These are phyloP conservation scores for Aspergillus sp. DNA, from an alignment of 2,329 filamentous ascomycete species.

Conservation along the genomic window DNA sequence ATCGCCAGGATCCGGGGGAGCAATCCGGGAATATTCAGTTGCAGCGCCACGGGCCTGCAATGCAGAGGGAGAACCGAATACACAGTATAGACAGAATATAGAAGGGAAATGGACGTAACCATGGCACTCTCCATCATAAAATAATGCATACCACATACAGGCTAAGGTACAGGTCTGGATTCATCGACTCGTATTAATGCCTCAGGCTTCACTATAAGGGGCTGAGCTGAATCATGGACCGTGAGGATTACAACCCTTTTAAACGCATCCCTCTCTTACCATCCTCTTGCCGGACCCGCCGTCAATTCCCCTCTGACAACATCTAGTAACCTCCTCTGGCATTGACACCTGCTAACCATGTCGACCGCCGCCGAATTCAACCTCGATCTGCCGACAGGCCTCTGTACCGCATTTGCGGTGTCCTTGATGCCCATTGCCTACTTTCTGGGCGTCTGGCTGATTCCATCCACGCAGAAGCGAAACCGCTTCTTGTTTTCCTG, in stretches of 20 bases:
- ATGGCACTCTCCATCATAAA: too few relatives aligned
- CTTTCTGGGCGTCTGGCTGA: constrained; percentile 39
- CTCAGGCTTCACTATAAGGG: neutral
- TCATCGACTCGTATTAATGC: neutral
- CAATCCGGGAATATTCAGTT: too few relatives aligned
- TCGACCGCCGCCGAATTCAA: constrained; percentile 22
- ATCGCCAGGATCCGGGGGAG: too few relatives aligned
- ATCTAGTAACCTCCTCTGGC: neutral
- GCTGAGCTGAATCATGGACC: neutral
- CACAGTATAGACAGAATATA: too few relatives aligned
- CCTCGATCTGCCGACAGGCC: constrained; percentile 40
- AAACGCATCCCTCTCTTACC: neutral
- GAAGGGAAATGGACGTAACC: too few relatives aligned
- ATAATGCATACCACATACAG: too few relatives aligned
- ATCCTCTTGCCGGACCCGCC: neutral
- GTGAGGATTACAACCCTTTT: too few relatives aligned
- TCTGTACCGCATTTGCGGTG: constrained; percentile 48
- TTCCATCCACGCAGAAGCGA: constrained; percentile 47
- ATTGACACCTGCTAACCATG: constrained; percentile 6
- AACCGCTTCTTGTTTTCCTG: constrained; percentile 81
- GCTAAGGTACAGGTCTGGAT: too few relatives aligned
- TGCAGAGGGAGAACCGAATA: too few relatives aligned
- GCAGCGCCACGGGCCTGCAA: too few relatives aligned
- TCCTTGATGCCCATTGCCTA: constrained; percentile 49
- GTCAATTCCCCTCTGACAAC: neutral